Evolutionary conservation across 2,329 filamentous ascomycete genomes (phyloP).

Genomic region (Alternaria alternata): DNA sequence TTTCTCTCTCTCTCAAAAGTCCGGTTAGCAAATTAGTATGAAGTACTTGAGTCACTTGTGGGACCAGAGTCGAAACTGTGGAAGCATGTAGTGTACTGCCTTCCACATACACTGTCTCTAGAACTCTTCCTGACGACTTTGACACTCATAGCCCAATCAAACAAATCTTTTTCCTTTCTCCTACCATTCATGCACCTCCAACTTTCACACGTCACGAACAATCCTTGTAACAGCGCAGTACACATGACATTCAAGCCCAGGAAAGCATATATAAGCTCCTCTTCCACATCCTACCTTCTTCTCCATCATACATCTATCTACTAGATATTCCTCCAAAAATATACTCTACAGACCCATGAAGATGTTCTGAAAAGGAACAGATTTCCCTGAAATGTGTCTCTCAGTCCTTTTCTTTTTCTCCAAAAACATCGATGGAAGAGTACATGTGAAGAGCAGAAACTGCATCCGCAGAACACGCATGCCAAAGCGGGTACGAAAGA

Average conservation of each 20-base stretch:
- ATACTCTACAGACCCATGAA: too few relatives aligned
- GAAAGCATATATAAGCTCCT: not conserved
- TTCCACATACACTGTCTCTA: accelerated
- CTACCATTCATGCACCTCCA: not conserved
- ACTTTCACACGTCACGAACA: not conserved
- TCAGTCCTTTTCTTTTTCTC: not conserved
- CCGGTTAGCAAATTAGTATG: too few relatives aligned
- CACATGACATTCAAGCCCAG: not conserved
- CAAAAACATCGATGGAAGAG: too few relatives aligned
- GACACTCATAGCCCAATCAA: not conserved
- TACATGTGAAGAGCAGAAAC: too few relatives aligned
- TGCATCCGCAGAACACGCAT: too few relatives aligned
- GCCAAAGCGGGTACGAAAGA: accelerated
- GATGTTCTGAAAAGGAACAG: too few relatives aligned
- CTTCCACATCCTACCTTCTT: not conserved
- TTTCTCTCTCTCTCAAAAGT: not conserved
- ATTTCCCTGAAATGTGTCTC: not conserved
- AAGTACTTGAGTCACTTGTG: not conserved
- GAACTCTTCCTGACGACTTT: not conserved
- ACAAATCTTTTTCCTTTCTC: not conserved
- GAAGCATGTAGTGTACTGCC: not conserved
- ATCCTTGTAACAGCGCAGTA: accelerated
- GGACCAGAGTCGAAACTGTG: not conserved
- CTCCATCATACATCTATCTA: not conserved
- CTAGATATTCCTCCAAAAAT: not conserved